Conservation (phyloP, 2,329 filamentous ascomycete species). For the Clarireedia hainanense region DNA sequence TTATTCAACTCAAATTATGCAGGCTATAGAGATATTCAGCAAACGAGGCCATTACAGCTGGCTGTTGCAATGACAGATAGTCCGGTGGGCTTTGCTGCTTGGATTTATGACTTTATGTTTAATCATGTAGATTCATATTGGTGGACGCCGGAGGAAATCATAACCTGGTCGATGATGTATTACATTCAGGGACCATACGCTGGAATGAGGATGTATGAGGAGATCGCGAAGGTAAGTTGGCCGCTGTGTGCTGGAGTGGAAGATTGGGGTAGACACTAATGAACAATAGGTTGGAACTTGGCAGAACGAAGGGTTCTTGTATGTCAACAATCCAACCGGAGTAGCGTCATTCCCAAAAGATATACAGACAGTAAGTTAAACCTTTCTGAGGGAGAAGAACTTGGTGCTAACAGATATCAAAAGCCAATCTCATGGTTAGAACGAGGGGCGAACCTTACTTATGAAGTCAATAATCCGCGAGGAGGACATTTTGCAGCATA, state of each 20-base stretch:
- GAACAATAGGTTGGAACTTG: not conserved
- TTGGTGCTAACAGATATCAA: not conserved
- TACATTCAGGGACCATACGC: constrained; percentile 19
- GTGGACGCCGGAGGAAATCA: constrained; percentile 16
- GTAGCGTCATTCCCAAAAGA: not conserved
- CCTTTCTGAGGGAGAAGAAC: not conserved
- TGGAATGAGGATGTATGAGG: constrained; percentile 16
- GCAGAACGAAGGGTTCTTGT: not conserved
- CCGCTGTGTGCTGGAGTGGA: not conserved
- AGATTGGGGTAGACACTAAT: not conserved
- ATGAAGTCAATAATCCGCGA: not conserved
- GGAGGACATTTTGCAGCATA: not conserved
- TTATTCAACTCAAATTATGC: not conserved
- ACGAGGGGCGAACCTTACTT: not conserved
- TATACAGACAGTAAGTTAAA: not conserved
- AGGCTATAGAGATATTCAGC: constrained; percentile 6
- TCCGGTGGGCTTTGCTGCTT: constrained; percentile 28
- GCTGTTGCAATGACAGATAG: constrained; percentile 26
- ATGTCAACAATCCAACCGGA: not conserved
- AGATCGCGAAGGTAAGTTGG: constrained; percentile 4
- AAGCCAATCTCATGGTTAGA: not conserved
- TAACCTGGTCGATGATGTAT: constrained; percentile 22
- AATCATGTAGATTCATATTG: not conserved
- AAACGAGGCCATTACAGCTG: not conserved
- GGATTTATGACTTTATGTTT: constrained; percentile 21